Base-by-base conservation (phyloP, 176 grass and related monocot species). In the Aegilops bicornis region DNA sequence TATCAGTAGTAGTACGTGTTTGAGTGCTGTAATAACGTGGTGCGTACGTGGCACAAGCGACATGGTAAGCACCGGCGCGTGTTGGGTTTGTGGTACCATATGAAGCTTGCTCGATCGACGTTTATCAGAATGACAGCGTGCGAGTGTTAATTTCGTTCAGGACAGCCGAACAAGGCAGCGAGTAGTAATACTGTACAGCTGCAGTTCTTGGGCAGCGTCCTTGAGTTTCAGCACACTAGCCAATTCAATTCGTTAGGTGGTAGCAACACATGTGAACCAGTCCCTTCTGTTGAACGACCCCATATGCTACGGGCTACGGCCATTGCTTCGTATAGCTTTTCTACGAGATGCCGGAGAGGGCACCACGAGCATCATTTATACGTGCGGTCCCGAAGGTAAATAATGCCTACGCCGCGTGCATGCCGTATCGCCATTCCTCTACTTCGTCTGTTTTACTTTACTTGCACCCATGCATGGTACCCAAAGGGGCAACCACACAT, bases 351-450 rank as follows among this genome's bases (percentile, higher is more conserved):
- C 33, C 67, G 22, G 5, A 25, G 69, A 37, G 43, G 23, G 33
- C 66, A 35, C 14, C 16, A 30, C 59, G 16, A 25, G 80, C 76
- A 78, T 70, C 71, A 82, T 86, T 69, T 62, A 86, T 82, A 89
- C 82, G 45, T 81, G 50, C 50, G 77, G 88, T 85, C 69, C 82
- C 64, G 37, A 59, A 58, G 16, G 10, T 31, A 76, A 11, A 31
- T 10, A 50, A 17, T 7, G 64, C 27, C 79, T 17, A 10, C 20
- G 20, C 20, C 37, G 37, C 37, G 8, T 39, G 37, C 14, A 68
- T 48, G 4, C 13, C 45, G 13, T 15, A 48, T 48, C 22, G 10
- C 5, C 24, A 39, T 67, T n/a, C 27, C 24, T 3, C 64, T 33
- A 42, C 79, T 48, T 48, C 36, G 6, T 77, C 40, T 84, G 32